A percentile compares a stretch with the other conserved stretches of the same genome.
Conservation (phyloP, 106 monocot genomes). For the Dendrobium catenatum region DNA sequence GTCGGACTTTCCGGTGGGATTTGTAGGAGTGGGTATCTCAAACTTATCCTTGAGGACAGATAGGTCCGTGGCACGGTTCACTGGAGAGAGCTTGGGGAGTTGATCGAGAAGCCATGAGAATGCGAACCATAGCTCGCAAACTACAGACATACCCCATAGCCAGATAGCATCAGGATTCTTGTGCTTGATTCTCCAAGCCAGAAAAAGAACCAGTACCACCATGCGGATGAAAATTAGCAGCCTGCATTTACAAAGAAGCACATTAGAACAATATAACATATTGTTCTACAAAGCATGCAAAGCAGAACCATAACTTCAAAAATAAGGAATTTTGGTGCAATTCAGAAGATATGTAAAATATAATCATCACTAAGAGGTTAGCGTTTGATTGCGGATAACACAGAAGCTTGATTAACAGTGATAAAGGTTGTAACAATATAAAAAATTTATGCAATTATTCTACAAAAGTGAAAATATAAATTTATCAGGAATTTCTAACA, state of each 20-base stretch:
- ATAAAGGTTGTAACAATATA: too few species aligned
- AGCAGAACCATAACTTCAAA: too few species aligned
- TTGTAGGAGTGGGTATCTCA: constrained; percentile 21
- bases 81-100: constrained; percentile 57
- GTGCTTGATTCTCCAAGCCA: constrained; percentile 47
- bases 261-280: neutral
- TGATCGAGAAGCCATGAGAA: constrained; percentile 81
- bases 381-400: too few species aligned
- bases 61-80: constrained; percentile 57
- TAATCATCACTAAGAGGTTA: neutral
- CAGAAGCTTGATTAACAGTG: too few species aligned
- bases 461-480: too few species aligned
- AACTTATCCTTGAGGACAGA: constrained; percentile 43
- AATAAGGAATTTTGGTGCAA: too few species aligned
- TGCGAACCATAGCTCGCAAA: constrained; percentile 71
- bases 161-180: constrained; percentile 55
- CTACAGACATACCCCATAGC: constrained; percentile 75
- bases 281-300: too few species aligned
- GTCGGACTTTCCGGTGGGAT: constrained; percentile 40
- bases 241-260: constrained; percentile 15
- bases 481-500: too few species aligned
- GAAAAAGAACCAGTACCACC: constrained; percentile 30
- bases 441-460: too few species aligned
- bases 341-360: neutral
- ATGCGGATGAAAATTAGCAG: constrained; percentile 47